Evolutionary conservation across 306 rosid genomes (phyloP), one percentile per base, ranked within the genome.

Genomic region (Lathyrus sativus): DNA sequence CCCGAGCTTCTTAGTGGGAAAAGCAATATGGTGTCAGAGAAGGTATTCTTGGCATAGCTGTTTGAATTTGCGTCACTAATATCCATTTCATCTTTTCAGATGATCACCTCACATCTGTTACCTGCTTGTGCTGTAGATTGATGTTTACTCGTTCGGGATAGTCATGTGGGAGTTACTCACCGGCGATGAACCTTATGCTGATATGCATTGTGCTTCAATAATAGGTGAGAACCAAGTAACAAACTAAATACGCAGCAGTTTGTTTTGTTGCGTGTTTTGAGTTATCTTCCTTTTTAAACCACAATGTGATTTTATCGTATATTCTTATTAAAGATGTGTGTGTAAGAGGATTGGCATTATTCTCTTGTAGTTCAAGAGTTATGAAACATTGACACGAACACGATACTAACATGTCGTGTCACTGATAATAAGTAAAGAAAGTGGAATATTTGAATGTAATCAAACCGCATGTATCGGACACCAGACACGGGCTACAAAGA

Each of bases 101-200:
- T 70, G 61, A 67, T 73, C 45, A 41, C 74, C 29, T 66, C 31
- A 53, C 38, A 9, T 38, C 35, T 74, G 11, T 82, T 82, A n/a
- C 62, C 75, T 80, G 62, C 59, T 67, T 44, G 63, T 80, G 60
- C 44, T 85, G 84, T 72, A 95, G 99, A 90, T 95, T 74, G 99
- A 95, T 84, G 97, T 95, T 55, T 95, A 95, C 82, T 95, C 99
- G 22, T 95, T 90, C 7, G 99, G 97, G 68, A 90, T 95, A 75
- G 99, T 90, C 66, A 90, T 95, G 99, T 95, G 99, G 99, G 99
- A 95, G 74, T 56, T 95, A 77, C 97, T 95, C 62, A 95, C 99
- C 0, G 99, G 99, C 12, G 86, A 88, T 64, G 99, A 95, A 82
- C 99, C 99, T 28, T 95, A 95, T 81, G 82, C 91, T 42, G 96